Evolutionary conservation across 306 rosid genomes (phyloP).

Genomic region (Malus asiatica): DNA sequence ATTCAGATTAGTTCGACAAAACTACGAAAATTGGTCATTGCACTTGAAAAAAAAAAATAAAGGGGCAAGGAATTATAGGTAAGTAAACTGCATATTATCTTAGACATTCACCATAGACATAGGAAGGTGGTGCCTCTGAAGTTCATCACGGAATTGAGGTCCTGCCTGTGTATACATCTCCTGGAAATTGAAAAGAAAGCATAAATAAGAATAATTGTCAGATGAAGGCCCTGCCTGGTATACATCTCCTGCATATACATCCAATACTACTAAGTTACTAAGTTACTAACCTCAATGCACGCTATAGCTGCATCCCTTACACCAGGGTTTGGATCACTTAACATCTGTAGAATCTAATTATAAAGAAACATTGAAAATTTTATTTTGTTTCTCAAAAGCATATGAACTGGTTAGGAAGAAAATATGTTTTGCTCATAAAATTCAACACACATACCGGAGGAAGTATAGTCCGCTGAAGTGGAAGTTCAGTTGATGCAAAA

Average conservation of each 20-base stretch:
- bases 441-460: constrained; percentile 63
- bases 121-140: constrained; percentile 87
- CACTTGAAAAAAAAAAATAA: neutral
- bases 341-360: constrained; percentile 82
- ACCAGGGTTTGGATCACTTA: constrained; percentile 76
- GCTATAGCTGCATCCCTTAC: constrained; percentile 88
- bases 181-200: constrained; percentile 30
- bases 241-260: neutral
- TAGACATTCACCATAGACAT: constrained; percentile 55
- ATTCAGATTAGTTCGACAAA: neutral
- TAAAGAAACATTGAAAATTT: constrained; percentile 2
- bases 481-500: constrained; percentile 85
- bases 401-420: neutral
- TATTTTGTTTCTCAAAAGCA: constrained; percentile 7
- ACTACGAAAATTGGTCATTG: neutral
- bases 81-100: neutral
- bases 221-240: neutral
- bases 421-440: constrained; percentile 3
- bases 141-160: constrained; percentile 88
- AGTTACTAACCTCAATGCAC: constrained; percentile 76
- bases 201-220: neutral
- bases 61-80: neutral
- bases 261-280: constrained; percentile 23
- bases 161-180: constrained; percentile 98
- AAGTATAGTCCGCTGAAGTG: constrained; percentile 87